Evolutionary conservation across 2,329 filamentous ascomycete species (phyloP).

Genomic region (Trichoderma harzianum): DNA sequence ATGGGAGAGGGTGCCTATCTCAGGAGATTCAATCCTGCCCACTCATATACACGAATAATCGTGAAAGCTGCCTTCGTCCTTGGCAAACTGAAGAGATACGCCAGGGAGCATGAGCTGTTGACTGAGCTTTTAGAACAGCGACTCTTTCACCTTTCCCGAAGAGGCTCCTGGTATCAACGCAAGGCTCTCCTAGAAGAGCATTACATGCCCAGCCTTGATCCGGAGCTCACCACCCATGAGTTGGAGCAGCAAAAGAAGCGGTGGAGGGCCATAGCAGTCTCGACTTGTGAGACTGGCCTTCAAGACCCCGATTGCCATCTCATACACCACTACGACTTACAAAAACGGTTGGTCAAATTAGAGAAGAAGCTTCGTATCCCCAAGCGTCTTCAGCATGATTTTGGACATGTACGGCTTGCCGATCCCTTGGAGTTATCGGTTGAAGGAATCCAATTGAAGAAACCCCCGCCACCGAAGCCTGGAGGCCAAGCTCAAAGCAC

Average conservation of each 20-base stretch:
- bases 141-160: conserved; percentile 78
- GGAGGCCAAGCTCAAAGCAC: conserved; percentile 47
- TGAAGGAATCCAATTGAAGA: conserved; percentile 73
- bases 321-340: conserved; percentile 90
- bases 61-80: conserved; percentile 81
- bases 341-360: conserved; percentile 88
- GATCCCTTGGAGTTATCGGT: conserved; percentile 73
- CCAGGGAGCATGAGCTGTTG: conserved; percentile 70
- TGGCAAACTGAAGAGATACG: conserved; percentile 77
- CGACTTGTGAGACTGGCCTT: conserved; percentile 81
- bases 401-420: conserved; percentile 75
- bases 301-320: conserved; percentile 87
- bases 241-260: conserved; percentile 65
- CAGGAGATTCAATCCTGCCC: conserved; percentile 82
- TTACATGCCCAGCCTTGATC: conserved; percentile 71
- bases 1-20: conserved; percentile 85
- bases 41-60: conserved; percentile 89
- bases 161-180: conserved; percentile 92
- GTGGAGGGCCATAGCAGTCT: conserved; percentile 73
- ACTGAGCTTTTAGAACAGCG: conserved; percentile 73
- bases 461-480: conserved; percentile 44
- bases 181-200: conserved; percentile 93
- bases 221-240: conserved; percentile 37
- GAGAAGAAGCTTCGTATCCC: conserved; percentile 81
- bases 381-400: conserved; percentile 86